Conservation (phyloP, 495 filamentous ascomycete genomes). For the Pyrenula aspistea region DNA sequence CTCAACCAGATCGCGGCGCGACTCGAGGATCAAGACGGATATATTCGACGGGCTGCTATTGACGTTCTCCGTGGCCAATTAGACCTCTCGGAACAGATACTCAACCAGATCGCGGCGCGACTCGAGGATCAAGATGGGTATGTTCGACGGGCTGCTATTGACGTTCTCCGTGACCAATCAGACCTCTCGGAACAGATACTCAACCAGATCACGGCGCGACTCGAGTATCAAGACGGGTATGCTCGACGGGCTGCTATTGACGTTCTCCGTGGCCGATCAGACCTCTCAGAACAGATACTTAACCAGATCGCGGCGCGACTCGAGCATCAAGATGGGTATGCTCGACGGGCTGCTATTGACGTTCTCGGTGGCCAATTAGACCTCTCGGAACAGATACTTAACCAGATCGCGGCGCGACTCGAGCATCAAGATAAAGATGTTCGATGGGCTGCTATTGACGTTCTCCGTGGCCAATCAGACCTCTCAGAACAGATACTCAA, state of each 20-base stretch:
- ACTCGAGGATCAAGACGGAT: slow-evolving; percentile 6
- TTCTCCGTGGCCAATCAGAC: too few species aligned
- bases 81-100: slow-evolving; percentile 3
- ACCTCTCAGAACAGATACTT: too few species aligned
- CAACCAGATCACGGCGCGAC: slow-evolving; percentile 2
- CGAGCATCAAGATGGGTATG: too few species aligned
- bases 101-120: slow-evolving; percentile 5
- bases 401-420: too few species aligned
- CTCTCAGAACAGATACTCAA: too few species aligned
- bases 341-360: too few species aligned
- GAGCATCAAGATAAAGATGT: too few species aligned
- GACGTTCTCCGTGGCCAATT: background rate
- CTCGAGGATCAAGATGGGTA: slow-evolving; percentile 5
- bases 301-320: too few species aligned
- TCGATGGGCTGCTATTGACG: too few species aligned
- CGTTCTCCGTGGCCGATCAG: too few species aligned
- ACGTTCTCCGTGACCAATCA: background rate
- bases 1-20: slow-evolving; percentile 6
- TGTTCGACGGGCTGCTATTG: slow-evolving; percentile 4
- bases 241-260: slow-evolving; percentile 3
- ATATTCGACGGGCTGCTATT: slow-evolving; percentile 4
- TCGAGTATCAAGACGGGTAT: slow-evolving; percentile 1
- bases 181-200: slow-evolving; percentile 5
- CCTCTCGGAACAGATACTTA: too few species aligned
- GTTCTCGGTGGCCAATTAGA: too few species aligned